Percentiles rank a stretch among this genome's conserved stretches.
Evolutionary conservation across 1,284 basidiomycete species (phyloP).

Genomic region (Veloboletus limbatus): DNA sequence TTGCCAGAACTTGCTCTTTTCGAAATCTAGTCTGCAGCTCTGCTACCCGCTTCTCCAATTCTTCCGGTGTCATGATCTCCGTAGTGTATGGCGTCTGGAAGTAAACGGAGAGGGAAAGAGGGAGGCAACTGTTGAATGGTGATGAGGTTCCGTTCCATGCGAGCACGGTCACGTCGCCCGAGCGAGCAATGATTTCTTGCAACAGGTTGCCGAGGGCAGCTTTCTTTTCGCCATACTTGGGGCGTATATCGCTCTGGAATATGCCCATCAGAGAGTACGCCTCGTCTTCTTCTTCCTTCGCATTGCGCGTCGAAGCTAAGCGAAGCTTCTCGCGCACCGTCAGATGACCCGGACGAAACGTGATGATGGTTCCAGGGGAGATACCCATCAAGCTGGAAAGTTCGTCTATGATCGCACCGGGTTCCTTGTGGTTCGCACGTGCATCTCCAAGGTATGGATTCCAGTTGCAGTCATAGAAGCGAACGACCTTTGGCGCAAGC

Average conservation of each 20-base stretch:
- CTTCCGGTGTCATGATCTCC: background rate
- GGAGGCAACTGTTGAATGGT: background rate
- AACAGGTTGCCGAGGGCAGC: constrained; percentile 4
- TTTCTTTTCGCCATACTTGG: background rate
- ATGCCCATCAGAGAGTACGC: background rate
- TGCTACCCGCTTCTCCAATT: background rate
- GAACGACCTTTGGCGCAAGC: background rate
- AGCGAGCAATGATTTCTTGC: constrained; percentile 4
- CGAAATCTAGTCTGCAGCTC: background rate
- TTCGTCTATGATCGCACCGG: background rate
- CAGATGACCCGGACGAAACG: background rate
- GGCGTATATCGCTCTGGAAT: background rate
- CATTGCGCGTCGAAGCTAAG: too few species aligned
- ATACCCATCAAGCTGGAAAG: background rate
- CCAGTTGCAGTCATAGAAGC: constrained; percentile 7
- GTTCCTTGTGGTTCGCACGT: constrained; percentile 5
- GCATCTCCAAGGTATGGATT: constrained; percentile 1
- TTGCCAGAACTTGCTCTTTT: background rate
- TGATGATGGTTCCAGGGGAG: background rate
- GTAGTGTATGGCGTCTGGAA: background rate
- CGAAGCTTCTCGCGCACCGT: constrained; percentile 3
- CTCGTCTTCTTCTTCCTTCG: background rate
- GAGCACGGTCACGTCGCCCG: constrained; percentile 3
- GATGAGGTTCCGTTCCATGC: constrained; percentile 7
- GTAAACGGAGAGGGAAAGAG: background rate